A percentile compares a stretch with the other conserved stretches of the same genome.
These are phyloP conservation scores for Vigna trinervia DNA, from an alignment of 306 rosid species.

Conservation along the genomic window DNA sequence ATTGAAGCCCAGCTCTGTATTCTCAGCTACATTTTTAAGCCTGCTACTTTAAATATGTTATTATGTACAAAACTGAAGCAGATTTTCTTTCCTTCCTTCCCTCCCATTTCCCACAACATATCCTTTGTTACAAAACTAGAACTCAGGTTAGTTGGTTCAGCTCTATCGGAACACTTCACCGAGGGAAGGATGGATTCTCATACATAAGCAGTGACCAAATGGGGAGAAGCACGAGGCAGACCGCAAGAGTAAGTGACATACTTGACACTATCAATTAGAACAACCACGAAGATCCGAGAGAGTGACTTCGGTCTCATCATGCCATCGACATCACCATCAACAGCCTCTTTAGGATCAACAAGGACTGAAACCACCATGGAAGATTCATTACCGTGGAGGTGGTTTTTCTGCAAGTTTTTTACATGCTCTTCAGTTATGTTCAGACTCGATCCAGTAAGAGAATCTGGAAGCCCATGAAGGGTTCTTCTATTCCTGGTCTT, in stretches of 20 bases:
- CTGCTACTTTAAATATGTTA: conserved; percentile 41
- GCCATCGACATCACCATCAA: conserved; percentile 62
- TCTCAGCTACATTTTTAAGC: conserved; percentile 18
- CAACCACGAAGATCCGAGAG: conserved; percentile 81
- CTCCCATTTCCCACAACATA: conserved; percentile 41
- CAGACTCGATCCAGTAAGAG: conserved; percentile 57
- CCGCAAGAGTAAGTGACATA: conserved; percentile 95
- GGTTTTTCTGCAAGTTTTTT: conserved; percentile 54
- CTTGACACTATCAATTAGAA: conserved; percentile 86
- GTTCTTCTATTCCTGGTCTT: conserved; percentile 78
- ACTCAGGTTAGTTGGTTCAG: conserved; percentile 44
- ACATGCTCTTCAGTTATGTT: conserved; percentile 65
- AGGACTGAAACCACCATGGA: conserved; percentile 95
- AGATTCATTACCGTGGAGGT: conserved; percentile 67
- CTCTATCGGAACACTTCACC: conserved; percentile 26
- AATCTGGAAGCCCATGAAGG: conserved; percentile 68
- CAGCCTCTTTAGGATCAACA: conserved; percentile 85
- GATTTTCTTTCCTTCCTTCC: conserved; percentile 38
- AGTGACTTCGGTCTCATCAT: conserved; percentile 76
- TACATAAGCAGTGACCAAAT: conserved; percentile 67
- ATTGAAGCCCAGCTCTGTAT: conserved; percentile 25
- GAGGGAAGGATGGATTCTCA: conserved; percentile 25
- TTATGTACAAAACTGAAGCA: conserved; percentile 54
- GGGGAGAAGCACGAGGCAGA: conserved; percentile 73
- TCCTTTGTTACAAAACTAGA: conserved; percentile 47